phyloP scores from a whole-genome alignment of 257 asterid genomes.

The Solanum ossicruentum region DNA sequence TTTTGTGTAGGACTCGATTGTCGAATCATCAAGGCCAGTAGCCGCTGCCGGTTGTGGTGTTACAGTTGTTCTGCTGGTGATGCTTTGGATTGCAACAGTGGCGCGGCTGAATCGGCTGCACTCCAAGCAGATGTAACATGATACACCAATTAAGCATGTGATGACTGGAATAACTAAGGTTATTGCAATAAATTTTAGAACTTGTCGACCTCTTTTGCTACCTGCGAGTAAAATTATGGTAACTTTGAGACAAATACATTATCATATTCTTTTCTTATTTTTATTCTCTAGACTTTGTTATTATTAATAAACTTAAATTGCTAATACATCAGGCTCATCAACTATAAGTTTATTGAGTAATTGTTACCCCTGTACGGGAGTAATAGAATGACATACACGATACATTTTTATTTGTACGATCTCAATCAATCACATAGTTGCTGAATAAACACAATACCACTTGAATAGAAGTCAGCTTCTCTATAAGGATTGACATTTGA shows the following conservation, averaged over 20 bases:
- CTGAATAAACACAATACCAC: not conserved
- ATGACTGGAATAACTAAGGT: conserved; percentile 20
- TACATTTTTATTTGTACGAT: not conserved
- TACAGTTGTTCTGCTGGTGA: not conserved
- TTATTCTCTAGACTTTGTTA: not conserved
- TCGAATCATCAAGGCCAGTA: conserved; percentile 54
- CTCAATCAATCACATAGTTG: not conserved
- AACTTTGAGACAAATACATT: not conserved
- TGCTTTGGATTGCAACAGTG: not conserved
- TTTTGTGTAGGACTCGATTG: conserved; percentile 54
- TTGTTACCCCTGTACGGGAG: not conserved
- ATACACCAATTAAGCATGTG: conserved; percentile 1
- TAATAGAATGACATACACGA: not conserved
- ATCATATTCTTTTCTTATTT: not conserved
- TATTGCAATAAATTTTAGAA: conserved; percentile 8
- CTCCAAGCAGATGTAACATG: conserved; percentile 9
- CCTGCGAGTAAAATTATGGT: conserved; percentile 2
- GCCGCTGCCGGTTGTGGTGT: conserved; percentile 1
- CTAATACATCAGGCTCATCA: not conserved
- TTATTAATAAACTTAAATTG: not conserved
- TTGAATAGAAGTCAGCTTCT: not conserved
- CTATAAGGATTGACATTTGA: not conserved
- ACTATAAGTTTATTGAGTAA: not conserved
- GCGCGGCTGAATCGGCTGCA: not conserved
- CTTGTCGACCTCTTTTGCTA: not conserved